These are phyloP conservation scores for Diaporthe sp. DNA, from an alignment of 2,329 filamentous ascomycete species.

Conservation along the genomic window DNA sequence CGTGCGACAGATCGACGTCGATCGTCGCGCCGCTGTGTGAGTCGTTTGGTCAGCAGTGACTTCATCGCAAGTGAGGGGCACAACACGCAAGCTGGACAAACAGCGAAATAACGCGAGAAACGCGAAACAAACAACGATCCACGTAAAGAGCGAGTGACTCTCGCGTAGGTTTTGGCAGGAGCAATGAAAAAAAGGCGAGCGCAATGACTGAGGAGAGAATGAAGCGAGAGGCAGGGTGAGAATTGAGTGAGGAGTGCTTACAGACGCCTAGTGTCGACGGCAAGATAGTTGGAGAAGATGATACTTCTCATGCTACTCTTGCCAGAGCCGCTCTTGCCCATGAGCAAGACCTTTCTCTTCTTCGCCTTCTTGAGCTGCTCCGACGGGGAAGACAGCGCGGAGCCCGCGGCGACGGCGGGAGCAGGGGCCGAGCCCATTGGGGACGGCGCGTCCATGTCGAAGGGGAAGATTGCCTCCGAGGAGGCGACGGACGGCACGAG, in stretches of 20 bases:
- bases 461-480: slow-evolving; percentile 16
- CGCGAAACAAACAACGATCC: neutral
- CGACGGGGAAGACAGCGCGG: slow-evolving; percentile 43
- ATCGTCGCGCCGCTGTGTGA: slow-evolving; percentile 85
- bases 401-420: slow-evolving; percentile 50
- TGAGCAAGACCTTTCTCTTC: slow-evolving; percentile 89
- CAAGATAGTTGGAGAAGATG: slow-evolving; percentile 99
- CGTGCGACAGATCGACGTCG: slow-evolving; percentile 97
- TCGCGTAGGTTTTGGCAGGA: neutral
- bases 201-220: neutral
- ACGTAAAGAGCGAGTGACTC: neutral
- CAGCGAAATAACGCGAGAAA: neutral
- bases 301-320: slow-evolving; percentile 99
- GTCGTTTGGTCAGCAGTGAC: slow-evolving; percentile 30
- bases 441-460: slow-evolving; percentile 36
- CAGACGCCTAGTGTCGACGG: slow-evolving; percentile 92
- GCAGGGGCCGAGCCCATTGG: slow-evolving; percentile 42
- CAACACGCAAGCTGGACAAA: neutral
- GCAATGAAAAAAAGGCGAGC: neutral
- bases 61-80: slow-evolving; percentile 16
- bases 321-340: slow-evolving; percentile 97
- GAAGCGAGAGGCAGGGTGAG: neutral
- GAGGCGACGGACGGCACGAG: slow-evolving; percentile 14
- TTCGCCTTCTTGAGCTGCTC: slow-evolving; percentile 76
- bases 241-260: slow-evolving; percentile 51